A percentile compares a stretch with the other conserved stretches of the same genome.
Evolutionary conservation across 2,329 filamentous ascomycete genomes (phyloP).

Genomic region (Aspergillus tamarii): DNA sequence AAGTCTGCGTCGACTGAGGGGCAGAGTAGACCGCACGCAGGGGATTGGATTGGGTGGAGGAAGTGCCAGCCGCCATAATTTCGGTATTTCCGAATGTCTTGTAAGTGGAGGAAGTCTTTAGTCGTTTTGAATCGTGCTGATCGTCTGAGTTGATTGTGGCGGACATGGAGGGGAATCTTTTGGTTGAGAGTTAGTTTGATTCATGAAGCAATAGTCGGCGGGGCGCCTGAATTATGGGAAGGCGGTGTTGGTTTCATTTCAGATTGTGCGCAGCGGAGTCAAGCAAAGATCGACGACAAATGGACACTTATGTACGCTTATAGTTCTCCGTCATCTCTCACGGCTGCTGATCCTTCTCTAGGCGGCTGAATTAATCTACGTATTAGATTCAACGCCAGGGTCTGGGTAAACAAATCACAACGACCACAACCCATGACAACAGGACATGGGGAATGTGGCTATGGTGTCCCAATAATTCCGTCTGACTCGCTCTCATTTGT

Average conservation of each 20-base stretch:
- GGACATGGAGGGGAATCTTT: not conserved
- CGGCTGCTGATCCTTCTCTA: slow-evolving; percentile 1
- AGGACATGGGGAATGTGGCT: not conserved
- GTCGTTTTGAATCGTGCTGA: not conserved
- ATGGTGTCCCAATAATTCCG: not conserved
- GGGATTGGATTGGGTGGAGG: slow-evolving; percentile 6
- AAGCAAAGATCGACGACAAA: slow-evolving; percentile 8
- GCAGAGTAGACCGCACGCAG: slow-evolving; percentile 34
- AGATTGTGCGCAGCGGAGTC: not conserved
- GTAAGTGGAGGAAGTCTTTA: not conserved
- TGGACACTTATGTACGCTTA: not conserved
- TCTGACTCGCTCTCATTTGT: not conserved
- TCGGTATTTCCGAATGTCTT: not conserved
- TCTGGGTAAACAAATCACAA: not conserved
- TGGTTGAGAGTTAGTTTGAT: not conserved
- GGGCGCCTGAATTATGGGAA: not conserved
- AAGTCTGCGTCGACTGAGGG: slow-evolving; percentile 34
- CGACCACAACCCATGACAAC: not conserved
- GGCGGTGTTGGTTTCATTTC: slow-evolving; percentile 7
- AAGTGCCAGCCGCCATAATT: not conserved
- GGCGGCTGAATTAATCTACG: not conserved
- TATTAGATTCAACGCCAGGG: not conserved
- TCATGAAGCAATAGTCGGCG: not conserved
- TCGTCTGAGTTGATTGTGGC: not conserved
- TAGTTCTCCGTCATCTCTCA: slow-evolving; percentile 2